Evolutionary conservation across 1,284 basidiomycete species (phyloP), one percentile per base, ranked within the genome.

Genomic region (Boletus subluridellus): DNA sequence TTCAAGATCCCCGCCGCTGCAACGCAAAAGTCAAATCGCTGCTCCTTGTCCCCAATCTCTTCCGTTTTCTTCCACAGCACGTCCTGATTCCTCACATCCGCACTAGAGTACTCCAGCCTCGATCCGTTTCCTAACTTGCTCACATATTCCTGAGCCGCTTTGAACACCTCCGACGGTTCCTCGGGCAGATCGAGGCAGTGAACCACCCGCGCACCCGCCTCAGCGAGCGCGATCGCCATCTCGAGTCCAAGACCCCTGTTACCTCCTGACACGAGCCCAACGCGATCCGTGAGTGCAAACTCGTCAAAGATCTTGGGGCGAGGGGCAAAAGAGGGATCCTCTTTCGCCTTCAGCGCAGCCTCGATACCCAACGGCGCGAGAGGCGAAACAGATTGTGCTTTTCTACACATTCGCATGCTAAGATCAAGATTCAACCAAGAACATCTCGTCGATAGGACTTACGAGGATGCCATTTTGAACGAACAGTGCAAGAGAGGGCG

Each of bases 161-260:
- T 65, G 82, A 90, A 94, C 67, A 90, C 88, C 3, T 81, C 78
- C 5, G 83, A 84, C 0, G 92, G 87, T 52, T 76, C 73, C 51
- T 76, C 66, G 5, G 89, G 82, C 6, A 93, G 75, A 72, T 95
- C 92, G 38, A 93, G 73, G 66, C 88, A 91, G 70, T 91, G 90
- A 1, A 94, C 84, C 2, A 76, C 83, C 17, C 87, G 79, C 4
- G 90, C 89, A 51, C 90, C 92, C 4, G 85, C 85, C 74, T 95
- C 92, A 44, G 85, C 81, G 41, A 92, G 76, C 5, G 87, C 83
- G 57, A 92, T 78, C 34, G 90, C 90, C 82, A 91, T 88, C 74
- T 92, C 90, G 44, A 94, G 81, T 4, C 92, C 92, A 11, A 94
- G 80, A 2, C 92, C 92, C 50, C 92, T 81, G 65, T 90, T 90